These are phyloP conservation scores for Solanum pennellii DNA, from an alignment of 257 asterid species.

Conservation along the genomic window DNA sequence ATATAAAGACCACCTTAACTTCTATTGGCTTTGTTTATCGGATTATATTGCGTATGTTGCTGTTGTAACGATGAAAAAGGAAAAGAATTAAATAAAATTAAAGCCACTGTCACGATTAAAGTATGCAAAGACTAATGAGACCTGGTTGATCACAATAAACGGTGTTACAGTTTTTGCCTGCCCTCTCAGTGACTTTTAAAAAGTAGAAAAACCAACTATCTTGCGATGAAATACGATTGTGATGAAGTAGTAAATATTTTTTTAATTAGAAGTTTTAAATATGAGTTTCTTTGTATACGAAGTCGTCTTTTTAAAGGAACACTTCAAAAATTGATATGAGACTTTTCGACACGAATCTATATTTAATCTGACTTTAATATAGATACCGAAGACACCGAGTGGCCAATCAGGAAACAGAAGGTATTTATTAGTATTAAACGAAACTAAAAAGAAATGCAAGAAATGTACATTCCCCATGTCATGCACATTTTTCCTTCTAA, in stretches of 20 bases:
- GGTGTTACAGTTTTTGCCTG: background rate
- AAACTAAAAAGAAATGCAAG: background rate
- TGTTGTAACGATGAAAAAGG: background rate
- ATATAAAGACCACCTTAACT: background rate
- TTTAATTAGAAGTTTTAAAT: rapidly evolving
- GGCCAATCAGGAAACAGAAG: background rate
- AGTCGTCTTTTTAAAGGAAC: rapidly evolving
- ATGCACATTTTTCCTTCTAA: background rate
- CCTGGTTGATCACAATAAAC: background rate
- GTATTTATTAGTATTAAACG: background rate
- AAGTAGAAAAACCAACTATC: background rate
- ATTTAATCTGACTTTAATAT: background rate
- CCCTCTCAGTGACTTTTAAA: background rate
- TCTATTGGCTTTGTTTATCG: background rate
- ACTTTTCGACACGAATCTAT: rapidly evolving
- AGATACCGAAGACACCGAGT: rapidly evolving
- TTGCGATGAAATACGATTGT: background rate
- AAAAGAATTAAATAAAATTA: background rate
- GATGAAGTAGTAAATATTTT: no score
- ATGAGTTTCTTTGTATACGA: rapidly evolving
- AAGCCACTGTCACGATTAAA: background rate
- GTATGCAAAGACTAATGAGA: background rate
- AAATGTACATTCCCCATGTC: background rate
- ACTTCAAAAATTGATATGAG: no score
- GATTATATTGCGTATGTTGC: background rate